These are phyloP conservation scores for Conticribra guillardii DNA, from an alignment of 108 stramenopile genomes.

Conservation along the genomic window DNA sequence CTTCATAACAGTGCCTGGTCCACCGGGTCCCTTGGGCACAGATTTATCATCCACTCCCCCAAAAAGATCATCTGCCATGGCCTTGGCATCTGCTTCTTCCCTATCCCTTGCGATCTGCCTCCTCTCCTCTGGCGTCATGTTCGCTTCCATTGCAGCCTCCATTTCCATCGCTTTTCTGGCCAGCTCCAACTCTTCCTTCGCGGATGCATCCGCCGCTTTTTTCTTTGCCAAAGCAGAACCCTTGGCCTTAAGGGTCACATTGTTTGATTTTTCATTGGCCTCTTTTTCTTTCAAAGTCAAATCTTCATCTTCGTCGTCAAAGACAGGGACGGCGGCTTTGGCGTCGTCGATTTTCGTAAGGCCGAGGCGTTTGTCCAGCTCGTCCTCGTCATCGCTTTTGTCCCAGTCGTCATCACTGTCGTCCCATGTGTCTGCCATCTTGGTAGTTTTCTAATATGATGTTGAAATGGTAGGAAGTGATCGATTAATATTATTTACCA, in stretches of 20 bases:
- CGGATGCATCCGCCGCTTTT: constrained; percentile 70
- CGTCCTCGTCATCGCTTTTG: constrained; percentile 76
- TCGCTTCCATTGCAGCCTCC: constrained; percentile 88
- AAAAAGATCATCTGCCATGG: constrained; percentile 85
- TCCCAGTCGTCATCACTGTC: constrained; percentile 94
- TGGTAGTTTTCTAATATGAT: constrained; percentile 23
- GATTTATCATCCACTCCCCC: constrained; percentile 64
- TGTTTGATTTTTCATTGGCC: constrained; percentile 43
- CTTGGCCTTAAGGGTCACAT: constrained; percentile 70
- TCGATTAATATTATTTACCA: too few relatives aligned
- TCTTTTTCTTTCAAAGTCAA: constrained; percentile 85
- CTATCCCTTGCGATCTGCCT: constrained; percentile 58
- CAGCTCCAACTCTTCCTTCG: constrained; percentile 74
- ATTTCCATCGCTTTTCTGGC: constrained; percentile 86
- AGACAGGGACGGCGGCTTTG: constrained; percentile 47
- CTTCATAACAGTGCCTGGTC: constrained; percentile 27
- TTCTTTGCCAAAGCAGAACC: constrained; percentile 85
- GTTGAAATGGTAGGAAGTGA: too few relatives aligned
- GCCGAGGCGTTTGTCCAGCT: constrained; percentile 75
- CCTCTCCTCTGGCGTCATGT: constrained; percentile 83
- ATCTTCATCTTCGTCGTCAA: constrained; percentile 90
- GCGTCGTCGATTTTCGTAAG: constrained; percentile 47
- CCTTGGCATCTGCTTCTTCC: constrained; percentile 82
- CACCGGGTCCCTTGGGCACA: constrained; percentile 14
- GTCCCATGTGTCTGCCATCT: constrained; percentile 86